Evolutionary conservation across 768 basidiomycete species (phyloP).

Genomic region (Boletus rubropictus): DNA sequence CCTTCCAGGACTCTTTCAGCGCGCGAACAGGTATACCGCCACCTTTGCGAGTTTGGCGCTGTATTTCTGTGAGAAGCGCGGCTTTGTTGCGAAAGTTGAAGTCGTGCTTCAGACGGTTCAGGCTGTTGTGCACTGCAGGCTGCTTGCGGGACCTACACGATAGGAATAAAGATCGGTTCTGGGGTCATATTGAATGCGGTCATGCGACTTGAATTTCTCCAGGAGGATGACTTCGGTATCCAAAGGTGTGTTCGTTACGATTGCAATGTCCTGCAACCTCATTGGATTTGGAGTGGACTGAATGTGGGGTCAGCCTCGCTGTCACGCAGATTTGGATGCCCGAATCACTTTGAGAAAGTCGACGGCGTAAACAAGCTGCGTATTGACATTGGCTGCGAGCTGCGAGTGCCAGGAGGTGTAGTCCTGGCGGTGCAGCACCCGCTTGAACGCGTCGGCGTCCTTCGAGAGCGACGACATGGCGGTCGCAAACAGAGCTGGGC

Average conservation of each 20-base stretch:
- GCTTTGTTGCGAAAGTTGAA: constrained; percentile 81
- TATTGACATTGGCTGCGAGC: constrained; percentile 81
- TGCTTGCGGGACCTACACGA: constrained; percentile 46
- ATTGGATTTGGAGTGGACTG: constrained; percentile 72
- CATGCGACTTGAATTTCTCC: constrained; percentile 79
- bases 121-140: background rate
- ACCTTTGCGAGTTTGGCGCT: constrained; percentile 76
- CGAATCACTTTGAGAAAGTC: constrained; percentile 66
- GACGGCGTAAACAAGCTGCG: constrained; percentile 81
- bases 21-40: constrained; percentile 80
- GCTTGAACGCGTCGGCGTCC: constrained; percentile 69
- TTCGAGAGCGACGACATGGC: constrained; percentile 64
- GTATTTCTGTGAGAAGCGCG: constrained; percentile 78
- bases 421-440: constrained; percentile 56
- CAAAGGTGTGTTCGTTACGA: constrained; percentile 72
- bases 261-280: constrained; percentile 82
- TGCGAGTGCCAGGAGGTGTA: constrained; percentile 82
- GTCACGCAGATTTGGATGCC: constrained; percentile 2
- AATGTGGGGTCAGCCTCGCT: constrained; percentile 5
- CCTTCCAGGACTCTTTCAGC: constrained; percentile 89
- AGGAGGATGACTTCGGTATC: constrained; percentile 65
- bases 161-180: constrained; percentile 86
- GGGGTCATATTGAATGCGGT: constrained; percentile 71
- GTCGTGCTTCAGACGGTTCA: constrained; percentile 55
- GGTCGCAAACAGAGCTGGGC: constrained; percentile 2